phyloP scores from a whole-genome alignment of 225 moss, liverwort and hornwort species.

The Marchantia polymorpha region DNA sequence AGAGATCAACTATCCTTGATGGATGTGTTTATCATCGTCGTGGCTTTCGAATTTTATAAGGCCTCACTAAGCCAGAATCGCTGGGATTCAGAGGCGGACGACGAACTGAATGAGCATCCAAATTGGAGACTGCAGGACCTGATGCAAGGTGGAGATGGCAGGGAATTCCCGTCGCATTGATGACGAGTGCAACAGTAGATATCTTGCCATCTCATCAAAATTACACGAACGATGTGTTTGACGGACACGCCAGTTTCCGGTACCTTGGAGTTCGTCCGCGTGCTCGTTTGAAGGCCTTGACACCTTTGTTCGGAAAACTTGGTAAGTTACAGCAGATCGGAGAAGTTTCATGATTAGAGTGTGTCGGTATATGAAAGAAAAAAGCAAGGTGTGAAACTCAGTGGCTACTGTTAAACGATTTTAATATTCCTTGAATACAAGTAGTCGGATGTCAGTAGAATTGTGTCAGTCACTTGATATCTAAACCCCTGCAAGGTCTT shows the following conservation, averaged over 20 bases:
- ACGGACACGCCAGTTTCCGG: slow-evolving; percentile 21
- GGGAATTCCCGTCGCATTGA: slow-evolving; percentile 68
- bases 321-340: slow-evolving; percentile 41
- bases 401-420: no score
- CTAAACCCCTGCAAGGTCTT: background rate
- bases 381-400: no score
- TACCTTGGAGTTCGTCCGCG: slow-evolving; percentile 52
- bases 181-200: slow-evolving; percentile 56
- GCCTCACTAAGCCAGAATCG: no score
- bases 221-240: slow-evolving; percentile 31
- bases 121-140: slow-evolving; percentile 54
- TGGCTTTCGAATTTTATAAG: background rate
- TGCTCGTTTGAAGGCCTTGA: slow-evolving; percentile 63
- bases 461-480: background rate
- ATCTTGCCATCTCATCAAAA: slow-evolving; percentile 38
- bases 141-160: slow-evolving; percentile 96
- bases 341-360: background rate
- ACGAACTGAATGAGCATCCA: background rate
- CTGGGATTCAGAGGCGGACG: background rate
- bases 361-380: no score
- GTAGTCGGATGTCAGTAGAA: background rate
- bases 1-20: background rate
- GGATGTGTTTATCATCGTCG: background rate
- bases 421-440: background rate
- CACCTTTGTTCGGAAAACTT: slow-evolving; percentile 66